A percentile compares a stretch with the other conserved stretches of the same genome.
Conservation (phyloP, 2,329 filamentous ascomycete genomes). For the Calonectria pteridis region DNA sequence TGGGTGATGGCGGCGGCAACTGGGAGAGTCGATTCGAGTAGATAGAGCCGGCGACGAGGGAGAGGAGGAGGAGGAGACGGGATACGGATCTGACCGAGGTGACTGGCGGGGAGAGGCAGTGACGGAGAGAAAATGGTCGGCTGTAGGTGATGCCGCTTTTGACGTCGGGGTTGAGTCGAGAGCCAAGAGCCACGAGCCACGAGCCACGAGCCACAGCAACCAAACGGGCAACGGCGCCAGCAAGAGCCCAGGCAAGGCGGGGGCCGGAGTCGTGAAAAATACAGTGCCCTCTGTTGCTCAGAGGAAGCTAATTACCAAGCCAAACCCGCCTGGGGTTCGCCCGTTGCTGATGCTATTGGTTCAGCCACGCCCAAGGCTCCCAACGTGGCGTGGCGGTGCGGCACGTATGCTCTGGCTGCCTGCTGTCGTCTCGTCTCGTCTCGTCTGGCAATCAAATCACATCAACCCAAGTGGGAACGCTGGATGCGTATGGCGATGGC, state of each 20-base stretch:
- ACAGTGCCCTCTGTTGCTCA: conserved; percentile 9
- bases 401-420: conserved; percentile 20
- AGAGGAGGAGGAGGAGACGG: conserved; percentile 14
- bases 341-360: conserved; percentile 11
- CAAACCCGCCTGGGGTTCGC: conserved; percentile 12
- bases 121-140: conserved; percentile 27
- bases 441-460: not conserved
- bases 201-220: conserved; percentile 15
- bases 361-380: conserved; percentile 22
- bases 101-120: conserved; percentile 40
- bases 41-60: conserved; percentile 9
- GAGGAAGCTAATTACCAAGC: conserved; percentile 27
- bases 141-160: conserved; percentile 27
- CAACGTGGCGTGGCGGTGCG: conserved; percentile 20
- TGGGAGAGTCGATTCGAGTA: conserved; percentile 9
- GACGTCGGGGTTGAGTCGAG: conserved; percentile 17
- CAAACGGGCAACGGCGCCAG: conserved; percentile 17
- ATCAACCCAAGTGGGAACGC: conserved; percentile 12
- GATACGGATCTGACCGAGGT: conserved; percentile 30
- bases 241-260: conserved; percentile 14
- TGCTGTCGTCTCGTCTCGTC: not conserved
- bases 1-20: conserved; percentile 7
- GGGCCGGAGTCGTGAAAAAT: not conserved
- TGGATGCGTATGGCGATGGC: not conserved
- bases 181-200: conserved; percentile 8